Percentiles rank a stretch among this genome's conserved stretches.
Conservation (phyloP, 257 asterid species). For the Leonotis leonurus region DNA sequence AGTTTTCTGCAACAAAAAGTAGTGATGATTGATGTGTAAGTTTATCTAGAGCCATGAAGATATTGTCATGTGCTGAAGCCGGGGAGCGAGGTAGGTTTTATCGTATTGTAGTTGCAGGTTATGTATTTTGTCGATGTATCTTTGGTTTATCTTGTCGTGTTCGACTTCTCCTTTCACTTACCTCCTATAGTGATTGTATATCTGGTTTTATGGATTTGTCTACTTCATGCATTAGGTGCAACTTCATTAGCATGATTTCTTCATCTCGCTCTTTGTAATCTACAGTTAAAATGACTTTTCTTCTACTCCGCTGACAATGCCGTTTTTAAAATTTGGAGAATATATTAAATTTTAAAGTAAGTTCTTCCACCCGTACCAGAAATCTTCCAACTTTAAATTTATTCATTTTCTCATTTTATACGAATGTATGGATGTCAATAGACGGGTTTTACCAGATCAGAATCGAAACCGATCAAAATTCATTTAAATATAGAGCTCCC, state of each 20-base stretch:
- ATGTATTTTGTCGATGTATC: not conserved
- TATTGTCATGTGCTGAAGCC: not conserved
- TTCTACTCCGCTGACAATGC: too few relatives aligned
- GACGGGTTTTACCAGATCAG: too few relatives aligned
- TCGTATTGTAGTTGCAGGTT: not conserved
- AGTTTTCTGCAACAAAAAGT: constrained; percentile 12
- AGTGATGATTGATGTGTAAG: not conserved
- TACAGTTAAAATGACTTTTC: too few relatives aligned
- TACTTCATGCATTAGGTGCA: not conserved
- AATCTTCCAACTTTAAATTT: too few relatives aligned
- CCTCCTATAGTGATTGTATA: not conserved
- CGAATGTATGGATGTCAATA: too few relatives aligned
- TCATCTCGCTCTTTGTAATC: not conserved
- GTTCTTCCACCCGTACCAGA: too few relatives aligned
- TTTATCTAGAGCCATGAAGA: constrained; percentile 7
- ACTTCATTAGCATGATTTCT: not conserved
- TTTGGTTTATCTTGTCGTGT: not conserved
- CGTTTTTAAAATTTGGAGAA: too few relatives aligned
- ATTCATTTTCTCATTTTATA: too few relatives aligned
- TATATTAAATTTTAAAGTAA: too few relatives aligned
- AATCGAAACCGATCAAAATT: too few relatives aligned
- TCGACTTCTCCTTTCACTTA: not conserved
- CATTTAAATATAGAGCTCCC: too few relatives aligned
- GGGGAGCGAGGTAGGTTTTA: not conserved
- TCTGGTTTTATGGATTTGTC: not conserved